These are phyloP conservation scores for Tulasnella calospora DNA, from an alignment of 768 basidiomycete species.

Conservation along the genomic window DNA sequence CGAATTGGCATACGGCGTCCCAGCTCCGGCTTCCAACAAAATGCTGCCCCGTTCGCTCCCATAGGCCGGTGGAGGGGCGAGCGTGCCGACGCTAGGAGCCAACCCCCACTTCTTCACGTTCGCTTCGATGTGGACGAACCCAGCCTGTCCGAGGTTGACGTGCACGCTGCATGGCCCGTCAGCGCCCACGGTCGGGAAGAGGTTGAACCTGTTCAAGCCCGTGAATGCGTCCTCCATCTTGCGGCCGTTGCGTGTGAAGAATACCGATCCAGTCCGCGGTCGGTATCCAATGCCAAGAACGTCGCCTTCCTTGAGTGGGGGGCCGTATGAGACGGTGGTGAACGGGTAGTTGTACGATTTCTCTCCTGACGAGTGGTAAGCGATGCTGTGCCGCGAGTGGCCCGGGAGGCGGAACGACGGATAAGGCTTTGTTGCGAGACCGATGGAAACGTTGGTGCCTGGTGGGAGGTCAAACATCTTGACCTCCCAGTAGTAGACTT, in stretches of 20 bases:
- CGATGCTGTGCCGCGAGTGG: conserved; percentile 77
- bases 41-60: conserved; percentile 96
- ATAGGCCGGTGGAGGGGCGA: conserved; percentile 96
- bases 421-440: conserved; percentile 94
- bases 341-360: conserved; percentile 98
- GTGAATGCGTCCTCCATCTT: conserved; percentile 95
- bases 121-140: conserved; percentile 98
- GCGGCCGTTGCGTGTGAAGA: conserved; percentile 96
- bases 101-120: conserved; percentile 99
- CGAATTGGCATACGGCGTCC: conserved; percentile 32
- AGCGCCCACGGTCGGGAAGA: conserved; percentile 96
- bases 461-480: conserved; percentile 97
- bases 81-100: conserved; percentile 92
- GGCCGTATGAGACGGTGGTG: conserved; percentile 76
- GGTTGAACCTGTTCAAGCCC: conserved; percentile 82
- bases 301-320: conserved; percentile 85
- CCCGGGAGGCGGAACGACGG: conserved; percentile 92
- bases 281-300: conserved; percentile 94
- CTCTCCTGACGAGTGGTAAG: conserved; percentile 94
- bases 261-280: conserved; percentile 94
- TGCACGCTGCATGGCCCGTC: conserved; percentile 95
- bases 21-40: conserved; percentile 81
- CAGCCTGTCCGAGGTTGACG: conserved; percentile 94
- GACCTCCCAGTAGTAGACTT: conserved; percentile 99
- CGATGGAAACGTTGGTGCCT: conserved; percentile 82